Base-by-base conservation (phyloP, 129 eudicot species). In the Flaveria bidentis region DNA sequence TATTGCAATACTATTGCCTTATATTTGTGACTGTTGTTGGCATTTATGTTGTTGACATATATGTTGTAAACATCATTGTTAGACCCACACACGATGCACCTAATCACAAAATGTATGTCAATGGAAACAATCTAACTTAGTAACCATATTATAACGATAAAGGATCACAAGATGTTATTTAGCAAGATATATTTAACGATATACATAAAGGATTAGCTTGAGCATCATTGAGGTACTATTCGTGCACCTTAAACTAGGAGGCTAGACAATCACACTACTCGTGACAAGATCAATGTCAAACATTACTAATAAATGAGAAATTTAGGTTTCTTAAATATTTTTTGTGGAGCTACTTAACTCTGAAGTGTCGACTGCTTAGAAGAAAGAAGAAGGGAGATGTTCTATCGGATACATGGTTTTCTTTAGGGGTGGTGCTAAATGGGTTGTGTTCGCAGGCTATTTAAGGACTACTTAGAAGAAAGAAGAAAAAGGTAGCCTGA, bases 241-340 rank as follows among this genome's bases (percentile, higher is more conserved):
- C 26, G 17, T 17, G 50, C 71, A 66, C 23, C 70, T 7, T 62
- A 60, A 60, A 26, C 4, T 58, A 20, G 39, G 41, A 73, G 68
- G 23, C 23, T 39, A 3, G 9, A 73, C 30, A 56, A 7, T 57
- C 4, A 55, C 66, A 55, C 23, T 25, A 18, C 42, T 22, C 14
- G 1, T 42, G 57, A 58, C 36, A 9, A 46, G 57, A 74, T 42
- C 78, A 74, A 60, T 5, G 26, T 46, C 57, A 73, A 20, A 58
- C 15, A 30, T 52, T 15, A 58, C 26, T 13, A n/a, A 44, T 42
- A 51, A 74, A 22, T 0, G 2, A 44, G 49, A 15, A 39, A 16
- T 10, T 52, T 41, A 76, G 66, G 67, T 76, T 22, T 62, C 45
- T 13, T 4, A 13, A 14, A 6, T 30, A 30, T 28, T 22, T 13